These are phyloP conservation scores for Fusarium fracticaudum DNA, from an alignment of 2,329 filamentous ascomycete genomes.

Conservation along the genomic window DNA sequence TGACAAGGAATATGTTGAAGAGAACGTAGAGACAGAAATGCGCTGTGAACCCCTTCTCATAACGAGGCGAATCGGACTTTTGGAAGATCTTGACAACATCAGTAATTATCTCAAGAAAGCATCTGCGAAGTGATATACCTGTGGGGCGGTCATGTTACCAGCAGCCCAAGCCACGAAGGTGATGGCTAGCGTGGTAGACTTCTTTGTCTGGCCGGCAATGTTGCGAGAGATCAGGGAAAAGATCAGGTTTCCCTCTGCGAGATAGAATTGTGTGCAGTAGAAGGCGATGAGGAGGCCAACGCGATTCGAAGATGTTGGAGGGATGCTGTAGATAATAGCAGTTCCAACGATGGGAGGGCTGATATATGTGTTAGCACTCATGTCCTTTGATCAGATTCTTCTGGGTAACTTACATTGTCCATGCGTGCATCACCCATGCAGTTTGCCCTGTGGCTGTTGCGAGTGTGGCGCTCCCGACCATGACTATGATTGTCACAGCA, in stretches of 20 bases:
- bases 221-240: slow-evolving; percentile 25
- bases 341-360: slow-evolving; percentile 51
- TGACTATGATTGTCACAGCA: slow-evolving; percentile 47
- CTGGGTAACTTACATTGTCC: background rate
- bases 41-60: background rate
- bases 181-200: slow-evolving; percentile 52
- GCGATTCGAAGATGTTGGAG: slow-evolving; percentile 42
- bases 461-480: slow-evolving; percentile 41
- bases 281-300: slow-evolving; percentile 53
- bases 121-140: slow-evolving; percentile 7
- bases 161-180: slow-evolving; percentile 54
- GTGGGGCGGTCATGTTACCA: slow-evolving; percentile 55
- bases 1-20: background rate
- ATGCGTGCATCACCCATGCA: background rate
- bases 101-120: background rate
- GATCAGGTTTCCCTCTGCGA: background rate
- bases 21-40: background rate
- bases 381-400: background rate
- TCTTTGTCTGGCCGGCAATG: slow-evolving; percentile 56
- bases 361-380: background rate
- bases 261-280: slow-evolving; percentile 51
- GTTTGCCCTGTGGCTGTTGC: slow-evolving; percentile 28
- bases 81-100: background rate
- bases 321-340: slow-evolving; percentile 51
- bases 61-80: background rate